Evolutionary conservation across 2,329 filamentous ascomycete genomes (phyloP).

Genomic region (Colletotrichum sidae): DNA sequence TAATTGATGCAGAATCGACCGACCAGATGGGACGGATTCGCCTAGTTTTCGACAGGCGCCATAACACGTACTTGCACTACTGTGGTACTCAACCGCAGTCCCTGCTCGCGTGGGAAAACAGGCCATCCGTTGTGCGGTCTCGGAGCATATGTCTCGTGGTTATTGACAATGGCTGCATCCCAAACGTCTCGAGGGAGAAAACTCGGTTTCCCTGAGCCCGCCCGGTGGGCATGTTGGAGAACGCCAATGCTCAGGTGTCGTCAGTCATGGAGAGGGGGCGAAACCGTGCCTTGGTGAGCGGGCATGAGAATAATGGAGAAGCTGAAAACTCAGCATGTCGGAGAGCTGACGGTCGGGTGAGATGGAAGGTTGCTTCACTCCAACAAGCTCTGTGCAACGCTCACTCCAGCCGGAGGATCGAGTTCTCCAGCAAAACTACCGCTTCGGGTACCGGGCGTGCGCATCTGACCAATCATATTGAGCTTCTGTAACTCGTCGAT

Average conservation of each 20-base stretch:
- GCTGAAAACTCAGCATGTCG: constrained; percentile 26
- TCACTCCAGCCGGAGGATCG: constrained; percentile 16
- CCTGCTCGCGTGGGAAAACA: constrained; percentile 9
- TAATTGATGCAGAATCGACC: constrained; percentile 21
- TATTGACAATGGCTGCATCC: too few relatives aligned
- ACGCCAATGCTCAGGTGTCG: constrained; percentile 26
- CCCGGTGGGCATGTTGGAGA: constrained; percentile 14
- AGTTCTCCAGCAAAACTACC: constrained; percentile 28
- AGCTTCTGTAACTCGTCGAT: constrained; percentile 38
- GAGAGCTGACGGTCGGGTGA: constrained; percentile 25
- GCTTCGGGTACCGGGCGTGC: constrained; percentile 9
- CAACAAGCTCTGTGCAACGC: constrained; percentile 28
- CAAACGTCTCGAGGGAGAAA: constrained; percentile 8
- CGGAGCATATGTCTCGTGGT: constrained; percentile 19
- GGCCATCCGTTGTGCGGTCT: constrained; percentile 19
- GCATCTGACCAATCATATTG: constrained; percentile 29
- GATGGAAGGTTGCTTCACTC: constrained; percentile 5
- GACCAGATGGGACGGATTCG: neutral
- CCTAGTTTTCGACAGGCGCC: constrained; percentile 19
- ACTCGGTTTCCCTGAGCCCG: constrained; percentile 12
- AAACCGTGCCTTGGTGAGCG: constrained; percentile 26
- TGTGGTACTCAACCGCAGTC: neutral
- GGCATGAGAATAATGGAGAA: constrained; percentile 26
- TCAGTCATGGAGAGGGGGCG: constrained; percentile 29
- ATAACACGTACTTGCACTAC: constrained; percentile 1